Percentiles rank a stretch among this genome's conserved stretches.
These are phyloP conservation scores for Saccharum officinarum DNA, from an alignment of 176 grass and related monocot genomes.

Conservation along the genomic window DNA sequence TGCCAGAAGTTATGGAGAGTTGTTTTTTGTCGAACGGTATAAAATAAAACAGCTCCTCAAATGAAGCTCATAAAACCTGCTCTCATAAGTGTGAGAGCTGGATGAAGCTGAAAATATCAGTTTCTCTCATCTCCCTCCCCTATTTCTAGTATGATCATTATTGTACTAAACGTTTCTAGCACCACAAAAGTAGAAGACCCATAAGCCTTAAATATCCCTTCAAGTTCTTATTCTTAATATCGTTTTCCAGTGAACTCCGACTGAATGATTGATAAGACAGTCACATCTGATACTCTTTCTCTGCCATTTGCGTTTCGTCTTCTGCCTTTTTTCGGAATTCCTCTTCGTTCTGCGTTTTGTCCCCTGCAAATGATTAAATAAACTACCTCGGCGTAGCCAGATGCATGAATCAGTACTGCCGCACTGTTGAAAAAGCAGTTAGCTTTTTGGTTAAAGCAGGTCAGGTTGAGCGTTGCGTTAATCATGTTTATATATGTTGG, in stretches of 20 bases:
- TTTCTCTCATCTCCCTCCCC: too few species aligned
- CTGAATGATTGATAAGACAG: not conserved
- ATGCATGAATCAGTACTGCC: not conserved
- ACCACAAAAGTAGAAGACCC: too few species aligned
- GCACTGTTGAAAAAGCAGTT: slow-evolving; percentile 1
- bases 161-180: too few species aligned
- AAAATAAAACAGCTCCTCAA: too few species aligned
- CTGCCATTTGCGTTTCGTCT: not conserved
- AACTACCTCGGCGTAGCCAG: not conserved
- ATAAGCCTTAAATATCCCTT: too few species aligned
- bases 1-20: too few species aligned
- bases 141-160: too few species aligned
- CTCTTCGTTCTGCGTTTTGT: not conserved
- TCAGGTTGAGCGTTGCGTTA: not conserved
- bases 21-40: too few species aligned
- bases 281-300: not conserved
- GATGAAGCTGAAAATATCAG: too few species aligned
- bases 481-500: not conserved
- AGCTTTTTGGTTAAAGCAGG: not conserved
- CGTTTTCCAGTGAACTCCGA: not conserved
- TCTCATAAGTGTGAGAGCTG: too few species aligned
- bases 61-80: too few species aligned
- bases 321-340: not conserved
- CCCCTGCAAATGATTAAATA: not conserved
- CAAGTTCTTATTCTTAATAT: too few species aligned